phyloP scores from a whole-genome alignment of 2,329 filamentous ascomycete species.

The Penicillium sp. region DNA sequence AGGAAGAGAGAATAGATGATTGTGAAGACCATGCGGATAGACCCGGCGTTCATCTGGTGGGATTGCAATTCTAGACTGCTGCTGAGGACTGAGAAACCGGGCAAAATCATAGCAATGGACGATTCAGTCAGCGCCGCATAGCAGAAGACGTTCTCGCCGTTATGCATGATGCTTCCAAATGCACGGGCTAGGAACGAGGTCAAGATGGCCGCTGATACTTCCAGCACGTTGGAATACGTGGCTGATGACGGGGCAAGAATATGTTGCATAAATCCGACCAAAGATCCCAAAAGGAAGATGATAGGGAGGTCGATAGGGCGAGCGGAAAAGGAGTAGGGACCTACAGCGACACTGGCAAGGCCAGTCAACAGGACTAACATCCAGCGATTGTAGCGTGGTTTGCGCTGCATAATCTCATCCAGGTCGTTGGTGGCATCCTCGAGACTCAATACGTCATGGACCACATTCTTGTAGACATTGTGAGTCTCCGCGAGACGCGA shows the following conservation, averaged over 20 bases:
- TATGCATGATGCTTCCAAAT: slow-evolving; percentile 60
- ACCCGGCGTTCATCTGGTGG: slow-evolving; percentile 65
- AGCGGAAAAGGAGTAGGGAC: slow-evolving; percentile 74
- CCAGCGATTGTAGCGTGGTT: slow-evolving; percentile 54
- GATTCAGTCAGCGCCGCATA: slow-evolving; percentile 51
- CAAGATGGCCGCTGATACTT: slow-evolving; percentile 55
- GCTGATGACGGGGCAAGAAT: slow-evolving; percentile 71
- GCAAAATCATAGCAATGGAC: slow-evolving; percentile 67
- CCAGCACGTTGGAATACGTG: slow-evolving; percentile 47
- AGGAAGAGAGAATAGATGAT: slow-evolving; percentile 70
- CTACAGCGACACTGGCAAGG: slow-evolving; percentile 69
- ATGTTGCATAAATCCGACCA: slow-evolving; percentile 71
- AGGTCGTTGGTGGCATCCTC: slow-evolving; percentile 40
- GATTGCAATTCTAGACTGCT: slow-evolving; percentile 64
- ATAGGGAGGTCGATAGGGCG: slow-evolving; percentile 56
- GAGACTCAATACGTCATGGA: slow-evolving; percentile 43
- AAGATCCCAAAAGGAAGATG: slow-evolving; percentile 66
- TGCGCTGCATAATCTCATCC: slow-evolving; percentile 55
- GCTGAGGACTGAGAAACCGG: slow-evolving; percentile 61
- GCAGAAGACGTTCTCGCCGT: slow-evolving; percentile 54
- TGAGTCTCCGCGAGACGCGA: slow-evolving; percentile 43
- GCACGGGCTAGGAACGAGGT: slow-evolving; percentile 66
- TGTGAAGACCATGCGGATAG: slow-evolving; percentile 45
- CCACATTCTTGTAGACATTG: slow-evolving; percentile 44
- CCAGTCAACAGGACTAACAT: slow-evolving; percentile 65